Percentiles rank a stretch among this genome's conserved stretches.
phyloP scores from a whole-genome alignment of 2,329 filamentous ascomycete species.

The Lachnellula suecica region DNA sequence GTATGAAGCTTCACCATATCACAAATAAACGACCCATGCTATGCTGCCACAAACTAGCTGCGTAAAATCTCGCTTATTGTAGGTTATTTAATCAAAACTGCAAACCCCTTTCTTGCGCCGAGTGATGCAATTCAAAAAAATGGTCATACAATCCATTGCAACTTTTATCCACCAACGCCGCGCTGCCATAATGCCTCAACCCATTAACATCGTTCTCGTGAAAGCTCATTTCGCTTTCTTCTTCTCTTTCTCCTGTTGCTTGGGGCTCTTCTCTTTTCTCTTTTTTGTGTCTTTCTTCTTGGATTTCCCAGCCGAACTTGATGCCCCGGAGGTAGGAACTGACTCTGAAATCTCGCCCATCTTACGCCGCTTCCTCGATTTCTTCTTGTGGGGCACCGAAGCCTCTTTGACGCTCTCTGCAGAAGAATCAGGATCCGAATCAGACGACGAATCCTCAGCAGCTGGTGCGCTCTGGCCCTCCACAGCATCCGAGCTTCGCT shows the following conservation, averaged over 20 bases:
- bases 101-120: no score
- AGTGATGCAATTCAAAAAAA: no score
- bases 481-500: conserved; percentile 26
- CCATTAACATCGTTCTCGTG: neutral
- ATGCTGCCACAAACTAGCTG: no score
- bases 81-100: no score
- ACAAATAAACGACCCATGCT: no score
- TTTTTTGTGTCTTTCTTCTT: conserved; percentile 5
- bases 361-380: conserved; percentile 31
- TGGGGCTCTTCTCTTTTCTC: conserved; percentile 4
- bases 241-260: conserved; percentile 5
- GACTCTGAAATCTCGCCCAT: conserved; percentile 23
- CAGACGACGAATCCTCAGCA: conserved; percentile 9
- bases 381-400: conserved; percentile 1
- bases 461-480: neutral
- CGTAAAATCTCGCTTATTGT: no score
- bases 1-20: no score
- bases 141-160: neutral
- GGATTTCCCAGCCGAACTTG: conserved; percentile 11
- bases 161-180: neutral
- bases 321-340: conserved; percentile 9
- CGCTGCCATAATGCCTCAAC: neutral
- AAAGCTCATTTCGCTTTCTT: neutral
- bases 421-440: conserved; percentile 15
- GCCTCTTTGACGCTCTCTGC: conserved; percentile 5